These are phyloP conservation scores for Arthrocladium fulminans DNA, from an alignment of 2,329 filamentous ascomycete species.

Conservation along the genomic window DNA sequence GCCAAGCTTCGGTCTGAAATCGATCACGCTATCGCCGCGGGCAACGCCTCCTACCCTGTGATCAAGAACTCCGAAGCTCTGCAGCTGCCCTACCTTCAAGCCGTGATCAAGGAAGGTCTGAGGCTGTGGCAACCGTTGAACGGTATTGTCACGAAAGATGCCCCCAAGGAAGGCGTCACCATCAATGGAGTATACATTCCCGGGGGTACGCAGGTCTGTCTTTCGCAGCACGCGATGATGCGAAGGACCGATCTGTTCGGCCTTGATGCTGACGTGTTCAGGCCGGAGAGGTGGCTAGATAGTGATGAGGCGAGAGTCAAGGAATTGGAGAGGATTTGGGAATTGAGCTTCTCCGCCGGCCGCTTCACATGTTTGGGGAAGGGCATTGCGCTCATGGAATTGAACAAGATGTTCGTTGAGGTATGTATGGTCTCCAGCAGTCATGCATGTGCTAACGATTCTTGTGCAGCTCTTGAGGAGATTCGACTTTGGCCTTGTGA, in stretches of 20 bases:
- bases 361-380: background rate
- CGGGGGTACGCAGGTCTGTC: constrained; percentile 15
- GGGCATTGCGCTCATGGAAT: background rate
- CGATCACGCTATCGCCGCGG: constrained; percentile 1
- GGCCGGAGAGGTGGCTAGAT: constrained; percentile 10
- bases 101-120: constrained; percentile 24
- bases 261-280: constrained; percentile 7
- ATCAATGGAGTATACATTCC: constrained; percentile 5
- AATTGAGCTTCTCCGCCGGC: background rate
- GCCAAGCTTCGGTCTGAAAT: constrained; percentile 10
- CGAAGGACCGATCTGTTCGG: constrained; percentile 36
- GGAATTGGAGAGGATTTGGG: background rate
- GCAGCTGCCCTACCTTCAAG: constrained; percentile 23
- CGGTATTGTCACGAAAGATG: background rate
- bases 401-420: no score
- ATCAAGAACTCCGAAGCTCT: constrained; percentile 6
- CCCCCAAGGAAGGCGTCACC: background rate
- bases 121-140: constrained; percentile 18
- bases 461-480: background rate
- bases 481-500: background rate
- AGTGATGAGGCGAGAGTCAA: background rate
- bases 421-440: no score
- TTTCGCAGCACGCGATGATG: constrained; percentile 33
- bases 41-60: constrained; percentile 7
- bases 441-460: background rate